Evolutionary conservation across 108 stramenopile genomes (phyloP).

Genomic region (Aurantiochytrium sp.): DNA sequence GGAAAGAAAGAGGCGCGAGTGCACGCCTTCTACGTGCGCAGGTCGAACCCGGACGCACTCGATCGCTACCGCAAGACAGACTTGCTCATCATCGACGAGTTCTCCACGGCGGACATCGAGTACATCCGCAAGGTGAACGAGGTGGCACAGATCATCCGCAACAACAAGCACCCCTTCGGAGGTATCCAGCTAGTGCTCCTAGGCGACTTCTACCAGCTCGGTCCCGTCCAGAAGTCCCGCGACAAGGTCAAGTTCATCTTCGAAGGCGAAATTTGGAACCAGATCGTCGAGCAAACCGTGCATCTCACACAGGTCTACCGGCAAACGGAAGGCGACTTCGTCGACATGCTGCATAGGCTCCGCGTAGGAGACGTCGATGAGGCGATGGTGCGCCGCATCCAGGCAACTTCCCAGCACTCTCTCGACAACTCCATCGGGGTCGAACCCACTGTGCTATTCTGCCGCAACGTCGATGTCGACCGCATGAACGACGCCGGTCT

Average conservation of each 20-base stretch:
- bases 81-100: constrained; percentile 58
- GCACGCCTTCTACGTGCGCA: neutral
- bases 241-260: constrained; percentile 54
- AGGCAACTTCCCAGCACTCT: constrained; percentile 3
- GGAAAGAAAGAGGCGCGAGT: neutral
- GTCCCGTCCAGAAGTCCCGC: constrained; percentile 55
- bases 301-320: constrained; percentile 59
- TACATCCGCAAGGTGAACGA: constrained; percentile 44
- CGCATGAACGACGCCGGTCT: constrained; percentile 53
- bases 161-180: constrained; percentile 53
- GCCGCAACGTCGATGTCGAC: constrained; percentile 65
- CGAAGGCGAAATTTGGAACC: constrained; percentile 42
- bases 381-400: constrained; percentile 30
- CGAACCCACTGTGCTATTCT: constrained; percentile 65
- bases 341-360: constrained; percentile 56
- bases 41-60: neutral
- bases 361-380: constrained; percentile 45
- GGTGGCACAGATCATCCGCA: constrained; percentile 34
- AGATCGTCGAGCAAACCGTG: constrained; percentile 25
- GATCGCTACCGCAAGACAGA: constrained; percentile 15
- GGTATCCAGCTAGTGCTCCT: constrained; percentile 66
- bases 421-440: constrained; percentile 42
- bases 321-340: constrained; percentile 54
- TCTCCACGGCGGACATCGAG: constrained; percentile 55
- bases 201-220: constrained; percentile 76